Evolutionary conservation across 116 monocot species (phyloP).

Genomic region (Papilionanthe hybrid): DNA sequence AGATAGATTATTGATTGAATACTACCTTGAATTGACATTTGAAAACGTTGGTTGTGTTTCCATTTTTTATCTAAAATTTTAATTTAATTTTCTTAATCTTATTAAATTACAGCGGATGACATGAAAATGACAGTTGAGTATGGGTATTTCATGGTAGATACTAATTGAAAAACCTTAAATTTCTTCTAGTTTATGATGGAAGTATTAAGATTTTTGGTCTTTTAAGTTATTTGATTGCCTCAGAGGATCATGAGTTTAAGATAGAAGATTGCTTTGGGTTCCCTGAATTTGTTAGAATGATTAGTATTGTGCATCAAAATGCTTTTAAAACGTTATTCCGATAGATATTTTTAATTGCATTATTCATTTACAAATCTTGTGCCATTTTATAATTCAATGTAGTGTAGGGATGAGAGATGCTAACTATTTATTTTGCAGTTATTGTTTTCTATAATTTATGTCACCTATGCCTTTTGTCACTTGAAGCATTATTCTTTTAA

Average conservation of each 20-base stretch:
- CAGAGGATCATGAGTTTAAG: not conserved
- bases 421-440: not conserved
- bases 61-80: not conserved
- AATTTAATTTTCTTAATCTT: not conserved
- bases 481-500: not conserved
- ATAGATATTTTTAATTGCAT: not conserved
- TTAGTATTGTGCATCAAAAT: not conserved
- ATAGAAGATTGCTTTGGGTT: not conserved
- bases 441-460: not conserved
- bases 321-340: not conserved
- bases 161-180: not conserved
- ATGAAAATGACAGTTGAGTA: not conserved
- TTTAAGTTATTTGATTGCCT: not conserved
- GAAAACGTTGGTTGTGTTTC: not conserved
- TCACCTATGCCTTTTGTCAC: not conserved
- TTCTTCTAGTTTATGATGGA: not conserved
- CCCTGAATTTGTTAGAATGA: not conserved
- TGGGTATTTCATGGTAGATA: not conserved
- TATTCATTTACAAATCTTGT: not conserved
- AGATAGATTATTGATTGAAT: slow-evolving; percentile 1
- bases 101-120: too few species aligned
- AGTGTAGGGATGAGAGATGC: not conserved
- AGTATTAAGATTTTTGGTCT: not conserved
- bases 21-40: not conserved
- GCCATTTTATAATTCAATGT: not conserved